These are phyloP conservation scores for Corymbia calophylla DNA, from an alignment of 441 rosid genomes.

Conservation along the genomic window DNA sequence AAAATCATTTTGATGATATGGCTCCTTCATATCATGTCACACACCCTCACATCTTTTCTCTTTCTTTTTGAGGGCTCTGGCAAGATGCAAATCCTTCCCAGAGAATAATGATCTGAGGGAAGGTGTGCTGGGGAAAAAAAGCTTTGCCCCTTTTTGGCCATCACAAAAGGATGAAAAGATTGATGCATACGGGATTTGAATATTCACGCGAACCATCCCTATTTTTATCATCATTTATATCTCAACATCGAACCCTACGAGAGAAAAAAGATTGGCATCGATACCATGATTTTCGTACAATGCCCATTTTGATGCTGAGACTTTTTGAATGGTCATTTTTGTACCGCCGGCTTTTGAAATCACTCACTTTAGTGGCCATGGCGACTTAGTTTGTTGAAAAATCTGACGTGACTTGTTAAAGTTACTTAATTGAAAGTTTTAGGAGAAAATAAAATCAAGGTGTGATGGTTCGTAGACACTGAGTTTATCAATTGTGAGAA, in stretches of 20 bases:
- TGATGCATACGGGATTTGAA: constrained; percentile 15
- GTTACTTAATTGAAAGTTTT: background rate
- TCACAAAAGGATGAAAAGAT: background rate
- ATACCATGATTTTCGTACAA: background rate
- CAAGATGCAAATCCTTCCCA: constrained; percentile 20
- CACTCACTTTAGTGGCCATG: accelerated
- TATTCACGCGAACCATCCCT: constrained; percentile 2
- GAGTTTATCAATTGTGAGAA: background rate
- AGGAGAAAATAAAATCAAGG: too few relatives aligned
- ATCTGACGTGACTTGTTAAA: accelerated
- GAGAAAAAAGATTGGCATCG: background rate
- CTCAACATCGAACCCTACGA: background rate
- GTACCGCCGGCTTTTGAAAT: background rate
- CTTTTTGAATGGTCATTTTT: background rate
- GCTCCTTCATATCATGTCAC: background rate
- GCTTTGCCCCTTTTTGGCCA: constrained; percentile 15
- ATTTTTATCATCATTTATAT: background rate
- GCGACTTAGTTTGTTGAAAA: background rate
- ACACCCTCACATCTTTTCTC: background rate
- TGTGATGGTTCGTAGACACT: background rate
- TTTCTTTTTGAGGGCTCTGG: background rate
- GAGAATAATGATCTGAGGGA: constrained; percentile 9
- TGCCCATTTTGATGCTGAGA: accelerated
- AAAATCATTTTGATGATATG: constrained; percentile 18
- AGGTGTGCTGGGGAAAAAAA: constrained; percentile 8